Percentiles rank a stretch among this genome's conserved stretches.
These are phyloP conservation scores for Barnettozyma pratensis DNA, from an alignment of 805 yeast genomes.

Conservation along the genomic window DNA sequence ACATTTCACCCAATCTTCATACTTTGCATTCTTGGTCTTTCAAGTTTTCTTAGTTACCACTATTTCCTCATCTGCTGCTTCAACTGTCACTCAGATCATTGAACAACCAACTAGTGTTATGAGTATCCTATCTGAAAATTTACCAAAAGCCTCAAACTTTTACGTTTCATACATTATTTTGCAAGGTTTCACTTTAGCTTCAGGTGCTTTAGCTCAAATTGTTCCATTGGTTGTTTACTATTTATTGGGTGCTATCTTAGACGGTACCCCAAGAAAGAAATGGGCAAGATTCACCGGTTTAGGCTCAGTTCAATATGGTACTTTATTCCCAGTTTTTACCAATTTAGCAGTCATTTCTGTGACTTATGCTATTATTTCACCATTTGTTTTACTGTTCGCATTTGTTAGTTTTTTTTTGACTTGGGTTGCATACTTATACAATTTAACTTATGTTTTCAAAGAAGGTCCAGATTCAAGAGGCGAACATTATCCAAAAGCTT, in stretches of 20 bases:
- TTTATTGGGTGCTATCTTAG: constrained; percentile 50
- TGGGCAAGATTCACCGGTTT: constrained; percentile 53
- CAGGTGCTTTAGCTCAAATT: constrained; percentile 62
- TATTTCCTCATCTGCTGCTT: constrained; percentile 64
- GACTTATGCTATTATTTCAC: constrained; percentile 71
- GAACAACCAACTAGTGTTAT: constrained; percentile 55
- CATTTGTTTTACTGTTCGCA: constrained; percentile 74
- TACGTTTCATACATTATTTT: constrained; percentile 61
- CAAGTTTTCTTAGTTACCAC: constrained; percentile 71
- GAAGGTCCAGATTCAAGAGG: constrained; percentile 78
- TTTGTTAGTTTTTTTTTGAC: constrained; percentile 63
- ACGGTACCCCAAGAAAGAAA: constrained; percentile 63
- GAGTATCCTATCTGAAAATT: constrained; percentile 54
- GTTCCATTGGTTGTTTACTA: constrained; percentile 55
- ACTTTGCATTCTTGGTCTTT: constrained; percentile 64
- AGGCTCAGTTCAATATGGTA: constrained; percentile 62
- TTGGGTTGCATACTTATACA: constrained; percentile 76
- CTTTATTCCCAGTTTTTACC: constrained; percentile 70
- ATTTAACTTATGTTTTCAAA: constrained; percentile 61
- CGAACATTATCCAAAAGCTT: constrained; percentile 77
- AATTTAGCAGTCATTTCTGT: constrained; percentile 65
- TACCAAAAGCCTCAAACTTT: constrained; percentile 72
- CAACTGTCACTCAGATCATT: constrained; percentile 58
- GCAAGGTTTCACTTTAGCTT: constrained; percentile 63
- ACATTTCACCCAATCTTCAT: constrained; percentile 59